phyloP scores from a whole-genome alignment of 352 stramenopile species.

The Phytophthora macrochlamydospora region DNA sequence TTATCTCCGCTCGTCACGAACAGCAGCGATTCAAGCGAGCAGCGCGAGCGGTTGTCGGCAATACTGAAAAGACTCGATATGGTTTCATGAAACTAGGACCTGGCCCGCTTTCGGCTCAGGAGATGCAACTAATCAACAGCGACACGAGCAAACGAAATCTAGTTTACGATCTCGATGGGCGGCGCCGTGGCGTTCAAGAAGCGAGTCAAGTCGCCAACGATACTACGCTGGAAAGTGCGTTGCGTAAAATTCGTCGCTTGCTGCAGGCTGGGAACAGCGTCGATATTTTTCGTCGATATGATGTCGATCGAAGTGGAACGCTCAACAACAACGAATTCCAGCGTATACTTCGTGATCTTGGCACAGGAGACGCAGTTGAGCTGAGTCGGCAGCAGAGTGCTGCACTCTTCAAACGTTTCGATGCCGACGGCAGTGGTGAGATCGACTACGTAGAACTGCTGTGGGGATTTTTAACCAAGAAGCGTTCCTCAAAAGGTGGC shows the following conservation, averaged over 20 bases:
- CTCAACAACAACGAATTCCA: slow-evolving; percentile 55
- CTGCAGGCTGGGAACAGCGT: slow-evolving; percentile 28
- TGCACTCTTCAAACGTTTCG: slow-evolving; percentile 54
- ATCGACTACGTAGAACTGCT: slow-evolving; percentile 69
- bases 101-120: slow-evolving; percentile 50
- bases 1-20: slow-evolving; percentile 47
- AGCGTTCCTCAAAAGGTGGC: slow-evolving; percentile 67
- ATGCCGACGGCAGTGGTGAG: slow-evolving; percentile 47
- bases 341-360: slow-evolving; percentile 35
- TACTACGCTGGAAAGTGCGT: slow-evolving; percentile 49
- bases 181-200: slow-evolving; percentile 39
- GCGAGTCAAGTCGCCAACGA: slow-evolving; percentile 30
- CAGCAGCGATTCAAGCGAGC: slow-evolving; percentile 46
- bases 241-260: slow-evolving; percentile 59
- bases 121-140: slow-evolving; percentile 35
- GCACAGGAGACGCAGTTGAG: slow-evolving; percentile 15
- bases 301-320: slow-evolving; percentile 52
- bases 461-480: slow-evolving; percentile 67
- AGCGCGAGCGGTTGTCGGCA: slow-evolving; percentile 34
- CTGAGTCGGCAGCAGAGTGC: slow-evolving; percentile 49
- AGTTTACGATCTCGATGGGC: slow-evolving; percentile 73
- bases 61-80: slow-evolving; percentile 36
- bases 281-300: slow-evolving; percentile 51
- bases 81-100: slow-evolving; percentile 39
- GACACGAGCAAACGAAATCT: slow-evolving; percentile 13